phyloP scores from a whole-genome alignment of 1,139 yeast species.

The Taphrina wiesneri region DNA sequence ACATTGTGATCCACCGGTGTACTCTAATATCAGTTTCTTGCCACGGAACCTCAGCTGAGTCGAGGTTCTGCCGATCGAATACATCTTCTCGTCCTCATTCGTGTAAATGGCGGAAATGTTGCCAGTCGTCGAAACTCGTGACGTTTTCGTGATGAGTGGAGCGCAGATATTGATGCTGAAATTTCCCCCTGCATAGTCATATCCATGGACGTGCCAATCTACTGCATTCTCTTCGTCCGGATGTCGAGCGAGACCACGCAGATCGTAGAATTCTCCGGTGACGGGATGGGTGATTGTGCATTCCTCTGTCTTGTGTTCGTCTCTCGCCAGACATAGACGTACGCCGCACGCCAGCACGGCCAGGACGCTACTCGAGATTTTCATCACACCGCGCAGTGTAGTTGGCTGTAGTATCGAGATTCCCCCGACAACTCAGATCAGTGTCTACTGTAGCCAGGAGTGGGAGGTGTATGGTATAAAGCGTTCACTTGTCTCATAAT shows the following conservation, averaged over 20 bases:
- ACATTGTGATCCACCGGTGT: slow-evolving; percentile 73
- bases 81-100: slow-evolving; percentile 54
- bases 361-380: not conserved
- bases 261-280: slow-evolving; percentile 35
- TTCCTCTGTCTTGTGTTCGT: not conserved
- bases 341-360: not conserved
- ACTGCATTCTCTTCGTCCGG: slow-evolving; percentile 25
- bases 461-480: no score
- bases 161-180: slow-evolving; percentile 81
- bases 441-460: no score
- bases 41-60: slow-evolving; percentile 69
- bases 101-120: slow-evolving; percentile 63
- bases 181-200: slow-evolving; percentile 63
- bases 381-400: not conserved
- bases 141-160: slow-evolving; percentile 48
- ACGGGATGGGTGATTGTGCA: slow-evolving; percentile 35
- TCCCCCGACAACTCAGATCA: no score
- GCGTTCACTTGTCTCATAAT: no score
- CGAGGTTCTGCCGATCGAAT: slow-evolving; percentile 57
- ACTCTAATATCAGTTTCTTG: slow-evolving; percentile 67
- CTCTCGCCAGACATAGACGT: not conserved
- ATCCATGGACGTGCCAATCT: slow-evolving; percentile 68
- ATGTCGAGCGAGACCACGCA: slow-evolving; percentile 33
- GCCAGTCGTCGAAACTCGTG: slow-evolving; percentile 47
- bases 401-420: no score